These are phyloP conservation scores for Metschnikowia matae DNA, from an alignment of 805 yeast species.

Conservation along the genomic window DNA sequence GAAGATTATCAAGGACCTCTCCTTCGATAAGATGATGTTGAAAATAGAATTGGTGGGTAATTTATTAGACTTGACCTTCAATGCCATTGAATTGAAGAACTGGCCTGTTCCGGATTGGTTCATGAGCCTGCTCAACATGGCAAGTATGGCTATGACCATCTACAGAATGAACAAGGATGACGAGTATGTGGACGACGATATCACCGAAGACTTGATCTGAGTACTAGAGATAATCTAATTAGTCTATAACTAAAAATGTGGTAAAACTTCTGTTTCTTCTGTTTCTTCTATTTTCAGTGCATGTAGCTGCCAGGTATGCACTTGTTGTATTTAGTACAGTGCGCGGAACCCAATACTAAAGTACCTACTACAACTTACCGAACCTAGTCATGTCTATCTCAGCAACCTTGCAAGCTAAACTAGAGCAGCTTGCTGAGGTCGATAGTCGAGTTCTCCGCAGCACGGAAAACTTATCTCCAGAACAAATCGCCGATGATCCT, in stretches of 20 bases:
- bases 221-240: neutral
- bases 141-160: conserved; percentile 45
- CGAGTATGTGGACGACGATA: conserved; percentile 42
- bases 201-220: conserved; percentile 37
- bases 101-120: conserved; percentile 39
- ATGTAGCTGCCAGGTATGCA: neutral
- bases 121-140: conserved; percentile 36
- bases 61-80: conserved; percentile 37
- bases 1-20: conserved; percentile 38
- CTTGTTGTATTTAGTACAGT: neutral
- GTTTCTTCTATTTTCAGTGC: neutral
- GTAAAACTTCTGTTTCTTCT: neutral
- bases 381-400: conserved; percentile 10
- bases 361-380: neutral
- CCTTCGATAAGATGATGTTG: conserved; percentile 41
- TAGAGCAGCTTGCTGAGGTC: neutral
- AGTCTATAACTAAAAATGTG: neutral
- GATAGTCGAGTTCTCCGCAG: neutral
- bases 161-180: conserved; percentile 48
- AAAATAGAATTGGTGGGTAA: conserved; percentile 39
- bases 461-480: neutral
- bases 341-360: conserved; percentile 1
- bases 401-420: conserved; percentile 4
- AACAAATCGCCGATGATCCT: conserved; percentile 2
- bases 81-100: conserved; percentile 35